Base-by-base conservation (phyloP, 257 asterid species). In the Solanum pinnatisectum region DNA sequence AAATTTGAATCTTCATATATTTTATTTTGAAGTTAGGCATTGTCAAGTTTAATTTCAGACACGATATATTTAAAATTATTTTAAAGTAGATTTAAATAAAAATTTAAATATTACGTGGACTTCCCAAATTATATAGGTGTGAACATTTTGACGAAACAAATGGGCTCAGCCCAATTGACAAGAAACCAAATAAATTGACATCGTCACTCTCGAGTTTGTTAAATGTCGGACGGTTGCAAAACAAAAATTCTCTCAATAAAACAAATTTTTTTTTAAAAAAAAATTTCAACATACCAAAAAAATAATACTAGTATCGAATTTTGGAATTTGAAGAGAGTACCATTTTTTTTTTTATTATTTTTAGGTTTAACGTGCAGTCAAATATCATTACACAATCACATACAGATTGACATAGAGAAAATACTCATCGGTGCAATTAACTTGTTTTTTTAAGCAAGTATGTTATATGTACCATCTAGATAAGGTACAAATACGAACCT, bases 291-390 rank as follows among this genome's bases (percentile, higher is more conserved):
- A 35, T 73, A 1, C 79, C 79, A 35, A 72, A 30, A 70, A 68
- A 70, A 30, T 18, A 56, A 71, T 71, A 15, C 36, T 67, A 67
- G 10, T 68, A 14, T 8, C 1, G 14, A 70, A 30, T 30, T 70
- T 30, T 27, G 20, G 9, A 67, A 67, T 67, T 65, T n/a, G 68
- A 49, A 16, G 22, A 49, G 59, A 46, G 20, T 49, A 15, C 16
- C 46, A 42, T 42, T 40, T 0, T 11, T 44, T 15, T 65, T 40
- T 0, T 11, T 44, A 5, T 65, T 65, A 65, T 27, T 68, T 20
- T 27, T 27, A 67, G 0, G 32, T 0, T 67, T 2, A 12, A 67
- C 7, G 20, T 67, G 0, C 2, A 67, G 1, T 27, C 36, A 67
- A 67, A 65, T 65, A 65, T 2, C 71, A 65, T 65, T 2, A 65